phyloP scores from a whole-genome alignment of 2,329 filamentous ascomycete species.

The Podosphaera xanthii region DNA sequence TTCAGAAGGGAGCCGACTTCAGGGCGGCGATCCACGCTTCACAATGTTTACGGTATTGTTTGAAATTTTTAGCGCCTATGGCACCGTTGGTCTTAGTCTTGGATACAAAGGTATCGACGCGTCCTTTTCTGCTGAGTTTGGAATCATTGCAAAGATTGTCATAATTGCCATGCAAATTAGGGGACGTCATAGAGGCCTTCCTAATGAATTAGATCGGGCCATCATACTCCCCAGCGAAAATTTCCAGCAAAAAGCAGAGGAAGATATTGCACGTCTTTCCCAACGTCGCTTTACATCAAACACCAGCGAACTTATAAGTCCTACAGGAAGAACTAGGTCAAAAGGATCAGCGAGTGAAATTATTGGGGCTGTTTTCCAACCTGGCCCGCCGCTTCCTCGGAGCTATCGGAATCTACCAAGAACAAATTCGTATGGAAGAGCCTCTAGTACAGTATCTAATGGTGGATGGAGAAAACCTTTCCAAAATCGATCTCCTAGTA shows the following conservation, averaged over 20 bases:
- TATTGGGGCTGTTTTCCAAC: conserved; percentile 13
- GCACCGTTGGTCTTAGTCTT: conserved; percentile 77
- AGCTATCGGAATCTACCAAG: conserved; percentile 7
- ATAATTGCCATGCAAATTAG: conserved; percentile 48
- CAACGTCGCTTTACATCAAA: conserved; percentile 6
- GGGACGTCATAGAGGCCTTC: conserved; percentile 43
- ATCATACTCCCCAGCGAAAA: conserved; percentile 44
- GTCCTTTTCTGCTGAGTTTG: conserved; percentile 67
- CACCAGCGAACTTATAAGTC: not conserved
- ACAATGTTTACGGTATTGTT: conserved; percentile 52
- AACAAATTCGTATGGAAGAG: not conserved
- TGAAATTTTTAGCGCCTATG: conserved; percentile 76
- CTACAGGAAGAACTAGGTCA: not conserved
- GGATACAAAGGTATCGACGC: conserved; percentile 58
- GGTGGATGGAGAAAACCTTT: no score
- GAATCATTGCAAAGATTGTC: conserved; percentile 35
- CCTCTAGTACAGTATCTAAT: no score
- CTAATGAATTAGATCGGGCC: conserved; percentile 46
- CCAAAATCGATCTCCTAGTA: no score
- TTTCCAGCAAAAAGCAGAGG: conserved; percentile 35
- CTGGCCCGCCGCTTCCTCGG: conserved; percentile 15
- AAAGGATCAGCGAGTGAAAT: conserved; percentile 5
- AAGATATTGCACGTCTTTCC: conserved; percentile 16
- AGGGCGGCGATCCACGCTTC: conserved; percentile 33
- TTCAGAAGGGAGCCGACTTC: conserved; percentile 52